Evolutionary conservation across 1,139 yeast species (phyloP), one percentile per base, ranked within the genome.

Genomic region (Taphrina populina): DNA sequence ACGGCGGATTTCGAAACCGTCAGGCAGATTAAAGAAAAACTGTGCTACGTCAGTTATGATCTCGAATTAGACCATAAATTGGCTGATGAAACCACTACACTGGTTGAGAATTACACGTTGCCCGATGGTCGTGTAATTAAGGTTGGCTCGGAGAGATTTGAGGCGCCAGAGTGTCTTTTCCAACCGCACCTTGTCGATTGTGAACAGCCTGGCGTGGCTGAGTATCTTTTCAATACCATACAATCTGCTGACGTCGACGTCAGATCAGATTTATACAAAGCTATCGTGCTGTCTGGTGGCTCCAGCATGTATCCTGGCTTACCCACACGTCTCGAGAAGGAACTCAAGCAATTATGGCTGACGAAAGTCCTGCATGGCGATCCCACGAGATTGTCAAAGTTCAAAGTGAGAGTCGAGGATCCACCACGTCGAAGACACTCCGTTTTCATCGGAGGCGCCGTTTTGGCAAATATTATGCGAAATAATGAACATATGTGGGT

Each of bases 391-490:
- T 76, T 92, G 64, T 86, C 82, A 43, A 90, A 90, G 70, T 92
- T 92, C 72, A 92, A 92, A 72, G 96, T 94, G 44, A 83, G 95
- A 72, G 92, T 92, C 66, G 98, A 92, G 71, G 98, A 92, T 69
- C 98, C 98, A 45, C 99, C 99, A 64, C 83, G 97, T 76, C 87
- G 99, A 77, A 84, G 92, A 70, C 96, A 94, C 71, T 92, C 92
- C 96, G 99, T 92, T 40, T 92, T 92, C 72, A 83, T 92, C 63
- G 99, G 99, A 64, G 99, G 99, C 67, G 98, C 98, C 4, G 98
- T 92, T 17, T 77, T 92, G 67, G 98, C 99, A 33, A 88, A 86
- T 67, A 92, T 92, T 65, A 92, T 94, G 97, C 95, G 95, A 45
- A 96, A 92, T 70, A 92, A 90, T 71, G 96, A 90, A 62, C 96